phyloP scores from a whole-genome alignment of 192 early-diverging fungal genomes.

The Rhizophagus prolifer region DNA sequence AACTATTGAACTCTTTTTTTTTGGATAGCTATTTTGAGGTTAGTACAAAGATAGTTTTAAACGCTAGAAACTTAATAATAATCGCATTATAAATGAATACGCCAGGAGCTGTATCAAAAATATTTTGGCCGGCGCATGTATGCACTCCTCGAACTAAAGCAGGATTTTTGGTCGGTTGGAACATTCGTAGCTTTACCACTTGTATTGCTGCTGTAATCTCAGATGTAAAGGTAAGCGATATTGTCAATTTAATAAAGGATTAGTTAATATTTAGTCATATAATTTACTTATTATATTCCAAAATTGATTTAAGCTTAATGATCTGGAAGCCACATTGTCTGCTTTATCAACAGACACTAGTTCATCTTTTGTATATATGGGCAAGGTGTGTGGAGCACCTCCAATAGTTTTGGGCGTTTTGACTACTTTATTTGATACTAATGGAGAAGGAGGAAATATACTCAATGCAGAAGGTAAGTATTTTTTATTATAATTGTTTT shows the following conservation, averaged over 20 bases:
- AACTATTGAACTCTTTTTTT: too few species aligned
- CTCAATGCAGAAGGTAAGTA: conserved; percentile 29
- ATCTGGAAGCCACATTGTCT: conserved; percentile 28
- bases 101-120: conserved; percentile 44
- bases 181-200: conserved; percentile 43
- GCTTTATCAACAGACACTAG: conserved; percentile 25
- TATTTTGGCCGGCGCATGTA: conserved; percentile 56
- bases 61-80: background rate
- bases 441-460: background rate
- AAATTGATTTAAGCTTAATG: conserved; percentile 20
- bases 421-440: conserved; percentile 7
- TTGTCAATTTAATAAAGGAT: background rate
- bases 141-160: conserved; percentile 42
- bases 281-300: background rate
- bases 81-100: conserved; percentile 33
- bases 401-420: conserved; percentile 31
- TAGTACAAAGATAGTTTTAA: background rate
- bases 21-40: background rate
- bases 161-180: conserved; percentile 58
- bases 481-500: background rate
- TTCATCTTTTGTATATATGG: conserved; percentile 31
- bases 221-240: conserved; percentile 44
- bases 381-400: conserved; percentile 28
- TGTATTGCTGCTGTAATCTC: conserved; percentile 54
- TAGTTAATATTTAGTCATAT: background rate